Conservation (phyloP, 768 basidiomycete genomes). For the Boletus speciosus region DNA sequence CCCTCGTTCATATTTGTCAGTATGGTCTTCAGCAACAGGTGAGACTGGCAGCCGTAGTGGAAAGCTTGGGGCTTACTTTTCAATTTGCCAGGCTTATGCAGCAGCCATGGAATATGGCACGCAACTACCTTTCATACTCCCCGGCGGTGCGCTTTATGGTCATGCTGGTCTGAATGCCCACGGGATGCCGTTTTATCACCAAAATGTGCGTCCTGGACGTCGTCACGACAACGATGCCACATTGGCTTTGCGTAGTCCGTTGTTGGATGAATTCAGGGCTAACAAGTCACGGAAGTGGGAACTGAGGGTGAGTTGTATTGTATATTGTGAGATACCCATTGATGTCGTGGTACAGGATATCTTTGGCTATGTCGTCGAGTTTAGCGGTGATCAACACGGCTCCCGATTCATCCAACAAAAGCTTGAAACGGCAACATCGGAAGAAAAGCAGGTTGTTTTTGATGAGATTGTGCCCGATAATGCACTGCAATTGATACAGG, state of each 20-base stretch:
- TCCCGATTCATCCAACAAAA: slow-evolving; percentile 96
- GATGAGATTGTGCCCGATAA: slow-evolving; percentile 83
- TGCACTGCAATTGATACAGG: slow-evolving; percentile 74
- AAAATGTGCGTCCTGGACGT: slow-evolving; percentile 41
- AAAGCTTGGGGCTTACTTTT: background rate
- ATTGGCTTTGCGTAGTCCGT: slow-evolving; percentile 55
- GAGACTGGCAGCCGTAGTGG: slow-evolving; percentile 18
- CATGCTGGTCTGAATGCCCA: slow-evolving; percentile 33
- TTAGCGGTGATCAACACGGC: slow-evolving; percentile 93
- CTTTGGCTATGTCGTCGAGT: slow-evolving; percentile 81
- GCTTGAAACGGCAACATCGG: slow-evolving; percentile 69
- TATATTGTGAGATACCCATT: background rate
- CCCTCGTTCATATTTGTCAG: slow-evolving; percentile 25
- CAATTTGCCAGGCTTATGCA: slow-evolving; percentile 37
- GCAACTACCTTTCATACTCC: slow-evolving; percentile 44
- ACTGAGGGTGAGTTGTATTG: slow-evolving; percentile 51
- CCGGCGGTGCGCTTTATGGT: slow-evolving; percentile 45
- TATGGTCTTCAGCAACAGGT: slow-evolving; percentile 49
- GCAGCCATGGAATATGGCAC: slow-evolving; percentile 46
- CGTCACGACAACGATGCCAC: slow-evolving; percentile 41
- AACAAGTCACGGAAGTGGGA: slow-evolving; percentile 82
- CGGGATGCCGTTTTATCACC: slow-evolving; percentile 36
- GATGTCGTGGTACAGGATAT: slow-evolving; percentile 61
- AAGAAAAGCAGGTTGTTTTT: slow-evolving; percentile 77
- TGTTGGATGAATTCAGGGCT: slow-evolving; percentile 82